phyloP scores from a whole-genome alignment of 352 stramenopile species.

The Pythium sukuiense region DNA sequence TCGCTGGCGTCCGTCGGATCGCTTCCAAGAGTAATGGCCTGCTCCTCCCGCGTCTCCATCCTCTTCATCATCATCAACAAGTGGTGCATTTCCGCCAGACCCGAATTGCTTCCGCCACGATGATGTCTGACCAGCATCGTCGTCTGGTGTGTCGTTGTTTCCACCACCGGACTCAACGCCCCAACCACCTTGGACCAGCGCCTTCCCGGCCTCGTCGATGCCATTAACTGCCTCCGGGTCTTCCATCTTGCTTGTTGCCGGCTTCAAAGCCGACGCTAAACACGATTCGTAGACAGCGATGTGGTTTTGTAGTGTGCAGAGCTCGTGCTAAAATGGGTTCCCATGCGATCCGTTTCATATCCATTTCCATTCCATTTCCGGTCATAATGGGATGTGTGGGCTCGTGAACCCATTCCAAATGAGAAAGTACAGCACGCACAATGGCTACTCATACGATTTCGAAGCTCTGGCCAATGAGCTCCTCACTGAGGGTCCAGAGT shows the following conservation, averaged over 20 bases:
- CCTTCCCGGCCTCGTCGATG: background rate
- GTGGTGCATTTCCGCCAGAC: background rate
- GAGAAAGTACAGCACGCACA: background rate
- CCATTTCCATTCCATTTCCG: background rate
- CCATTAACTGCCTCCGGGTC: constrained; percentile 1
- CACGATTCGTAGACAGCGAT: too few relatives aligned
- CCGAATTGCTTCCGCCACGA: constrained; percentile 19
- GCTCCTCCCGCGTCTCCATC: constrained; percentile 18
- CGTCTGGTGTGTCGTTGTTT: constrained; percentile 10
- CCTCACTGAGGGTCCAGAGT: constrained; percentile 16
- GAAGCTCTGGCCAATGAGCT: constrained; percentile 13
- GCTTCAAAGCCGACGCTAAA: too few relatives aligned
- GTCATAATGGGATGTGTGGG: background rate
- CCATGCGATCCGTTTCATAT: constrained; percentile 7
- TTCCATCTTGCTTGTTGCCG: background rate
- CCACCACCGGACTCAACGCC: constrained; percentile 7
- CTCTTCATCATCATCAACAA: background rate
- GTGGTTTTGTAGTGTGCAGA: too few relatives aligned
- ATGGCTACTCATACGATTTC: background rate
- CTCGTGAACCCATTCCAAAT: background rate
- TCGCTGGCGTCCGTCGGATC: constrained; percentile 36
- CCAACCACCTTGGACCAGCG: constrained; percentile 32
- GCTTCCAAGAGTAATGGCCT: constrained; percentile 61
- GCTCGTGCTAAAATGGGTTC: constrained; percentile 13
- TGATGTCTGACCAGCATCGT: constrained; percentile 14